These are phyloP conservation scores for Neltuma alba DNA, from an alignment of 306 rosid species.

Conservation along the genomic window DNA sequence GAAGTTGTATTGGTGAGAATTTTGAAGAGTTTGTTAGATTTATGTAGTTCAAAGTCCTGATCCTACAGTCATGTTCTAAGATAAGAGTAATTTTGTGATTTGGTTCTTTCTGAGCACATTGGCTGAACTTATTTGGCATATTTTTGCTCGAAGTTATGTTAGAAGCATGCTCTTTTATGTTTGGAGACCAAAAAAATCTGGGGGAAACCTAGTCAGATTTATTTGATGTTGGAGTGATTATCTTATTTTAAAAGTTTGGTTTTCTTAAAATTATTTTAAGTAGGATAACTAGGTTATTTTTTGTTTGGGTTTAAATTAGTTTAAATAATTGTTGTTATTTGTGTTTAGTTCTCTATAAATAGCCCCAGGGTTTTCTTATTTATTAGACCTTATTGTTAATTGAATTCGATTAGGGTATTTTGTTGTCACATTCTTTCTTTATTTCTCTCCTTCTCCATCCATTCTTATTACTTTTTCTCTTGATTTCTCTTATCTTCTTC, in stretches of 20 bases:
- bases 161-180: not conserved
- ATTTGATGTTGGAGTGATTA: not conserved
- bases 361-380: not conserved
- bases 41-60: not conserved
- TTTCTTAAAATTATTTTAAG: not conserved
- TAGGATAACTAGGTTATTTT: not conserved
- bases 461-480: too few relatives aligned
- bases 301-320: too few relatives aligned
- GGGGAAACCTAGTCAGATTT: not conserved
- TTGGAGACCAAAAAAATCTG: not conserved
- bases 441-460: not conserved
- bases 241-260: not conserved
- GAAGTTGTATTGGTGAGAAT: not conserved
- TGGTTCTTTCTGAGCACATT: not conserved
- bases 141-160: not conserved
- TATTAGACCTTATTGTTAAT: not conserved
- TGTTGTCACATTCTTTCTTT: not conserved
- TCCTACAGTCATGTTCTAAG: not conserved
- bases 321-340: not conserved
- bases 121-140: not conserved
- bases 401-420: not conserved
- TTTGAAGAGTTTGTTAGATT: not conserved
- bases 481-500: too few relatives aligned
- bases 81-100: not conserved
- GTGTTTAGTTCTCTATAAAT: not conserved